Conservation (phyloP, 1,284 basidiomycete species). For the Meripilus lineatus region DNA sequence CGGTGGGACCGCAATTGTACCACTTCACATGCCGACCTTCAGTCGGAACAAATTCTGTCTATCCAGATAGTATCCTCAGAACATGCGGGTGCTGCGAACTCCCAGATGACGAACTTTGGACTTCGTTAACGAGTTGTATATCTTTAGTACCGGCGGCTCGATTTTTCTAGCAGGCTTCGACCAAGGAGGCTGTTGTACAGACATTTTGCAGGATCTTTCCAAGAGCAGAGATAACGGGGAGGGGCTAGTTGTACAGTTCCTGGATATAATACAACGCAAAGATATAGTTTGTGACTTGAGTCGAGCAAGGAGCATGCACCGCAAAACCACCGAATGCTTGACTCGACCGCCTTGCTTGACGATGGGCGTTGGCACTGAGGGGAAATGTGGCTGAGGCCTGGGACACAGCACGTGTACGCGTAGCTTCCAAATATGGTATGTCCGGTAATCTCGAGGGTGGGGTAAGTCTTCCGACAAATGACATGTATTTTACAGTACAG, state of each 20-base stretch:
- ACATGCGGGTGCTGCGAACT: constrained; percentile 6
- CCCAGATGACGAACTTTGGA: constrained; percentile 62
- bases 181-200: constrained; percentile 52
- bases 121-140: constrained; percentile 94
- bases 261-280: too few relatives aligned
- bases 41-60: constrained; percentile 82
- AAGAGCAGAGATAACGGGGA: background rate
- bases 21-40: constrained; percentile 90
- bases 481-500: too few relatives aligned
- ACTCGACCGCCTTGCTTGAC: too few relatives aligned
- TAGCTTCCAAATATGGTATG: too few relatives aligned
- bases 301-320: constrained; percentile 3
- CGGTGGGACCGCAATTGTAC: constrained; percentile 99
- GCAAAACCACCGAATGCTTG: background rate
- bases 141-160: constrained; percentile 67
- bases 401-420: too few relatives aligned
- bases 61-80: constrained; percentile 12
- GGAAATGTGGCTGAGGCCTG: too few relatives aligned
- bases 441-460: too few relatives aligned
- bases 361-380: too few relatives aligned
- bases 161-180: constrained; percentile 39
- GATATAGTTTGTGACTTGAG: background rate
- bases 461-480: too few relatives aligned
- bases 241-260: background rate
- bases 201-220: constrained; percentile 23